A percentile compares a stretch with the other conserved stretches of the same genome.
phyloP scores from a whole-genome alignment of 2,329 filamentous ascomycete genomes.

The Pseudocercospora eumusae region DNA sequence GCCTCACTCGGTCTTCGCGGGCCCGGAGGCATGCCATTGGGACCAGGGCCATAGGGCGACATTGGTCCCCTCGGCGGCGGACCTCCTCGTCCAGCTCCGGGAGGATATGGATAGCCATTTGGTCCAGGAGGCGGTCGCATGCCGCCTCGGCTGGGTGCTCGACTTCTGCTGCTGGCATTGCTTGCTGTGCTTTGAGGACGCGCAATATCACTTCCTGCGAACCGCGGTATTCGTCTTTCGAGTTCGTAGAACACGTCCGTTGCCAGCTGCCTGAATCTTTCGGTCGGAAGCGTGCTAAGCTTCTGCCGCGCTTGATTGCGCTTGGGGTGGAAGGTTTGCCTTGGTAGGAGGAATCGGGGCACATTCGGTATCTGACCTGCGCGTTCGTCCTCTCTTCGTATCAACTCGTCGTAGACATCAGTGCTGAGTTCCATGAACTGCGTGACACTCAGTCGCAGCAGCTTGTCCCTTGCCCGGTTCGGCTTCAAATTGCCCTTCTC shows the following conservation, averaged over 20 bases:
- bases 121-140: constrained; percentile 37
- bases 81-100: constrained; percentile 34
- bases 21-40: constrained; percentile 44
- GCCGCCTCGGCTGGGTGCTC: constrained; percentile 31
- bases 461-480: constrained; percentile 91
- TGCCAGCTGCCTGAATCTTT: constrained; percentile 85
- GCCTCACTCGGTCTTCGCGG: constrained; percentile 46
- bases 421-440: constrained; percentile 98
- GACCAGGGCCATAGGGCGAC: constrained; percentile 28
- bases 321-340: constrained; percentile 89
- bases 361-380: constrained; percentile 50
- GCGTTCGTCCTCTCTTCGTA: constrained; percentile 73
- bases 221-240: constrained; percentile 83
- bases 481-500: constrained; percentile 72
- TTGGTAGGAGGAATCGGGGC: constrained; percentile 79
- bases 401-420: constrained; percentile 93
- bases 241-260: constrained; percentile 96
- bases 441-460: constrained; percentile 81
- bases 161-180: constrained; percentile 30
- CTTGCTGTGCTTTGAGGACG: constrained; percentile 69
- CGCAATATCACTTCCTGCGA: constrained; percentile 68
- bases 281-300: constrained; percentile 81
- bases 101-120: constrained; percentile 17
- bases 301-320: constrained; percentile 97
- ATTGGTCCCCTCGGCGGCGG: constrained; percentile 30